These are phyloP conservation scores for Fusarium austroafricanum DNA, from an alignment of 2,329 filamentous ascomycete genomes.

Conservation along the genomic window DNA sequence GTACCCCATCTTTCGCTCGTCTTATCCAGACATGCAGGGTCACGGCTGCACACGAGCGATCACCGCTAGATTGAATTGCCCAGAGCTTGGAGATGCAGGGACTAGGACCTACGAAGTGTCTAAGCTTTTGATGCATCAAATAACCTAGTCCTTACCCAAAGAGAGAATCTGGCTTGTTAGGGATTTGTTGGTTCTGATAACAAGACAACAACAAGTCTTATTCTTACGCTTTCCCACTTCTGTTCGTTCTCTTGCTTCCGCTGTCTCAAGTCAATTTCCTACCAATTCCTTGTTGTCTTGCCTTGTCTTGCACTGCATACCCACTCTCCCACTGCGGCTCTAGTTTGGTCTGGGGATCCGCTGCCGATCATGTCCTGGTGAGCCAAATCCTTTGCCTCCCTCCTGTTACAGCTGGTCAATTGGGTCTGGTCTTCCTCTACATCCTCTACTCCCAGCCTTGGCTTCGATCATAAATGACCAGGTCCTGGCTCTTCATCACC, in stretches of 20 bases:
- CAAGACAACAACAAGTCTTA: neutral
- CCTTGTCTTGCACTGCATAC: constrained; percentile 2
- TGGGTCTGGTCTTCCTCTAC: constrained; percentile 1
- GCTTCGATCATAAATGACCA: constrained; percentile 25
- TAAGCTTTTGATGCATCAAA: constrained; percentile 34
- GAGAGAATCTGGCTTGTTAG: constrained; percentile 10
- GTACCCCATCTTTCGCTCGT: constrained; percentile 8
- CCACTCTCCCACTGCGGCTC: constrained; percentile 29
- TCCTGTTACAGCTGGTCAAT: constrained; percentile 28
- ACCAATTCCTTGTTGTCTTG: constrained; percentile 14
- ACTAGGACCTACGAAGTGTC: constrained; percentile 28
- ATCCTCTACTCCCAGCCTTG: constrained; percentile 15
- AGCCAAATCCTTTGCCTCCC: constrained; percentile 38
- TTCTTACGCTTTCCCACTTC: neutral
- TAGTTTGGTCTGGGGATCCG: constrained; percentile 30
- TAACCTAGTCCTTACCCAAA: constrained; percentile 14
- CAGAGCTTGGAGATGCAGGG: constrained; percentile 35
- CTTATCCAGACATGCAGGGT: constrained; percentile 26
- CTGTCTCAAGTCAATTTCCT: constrained; percentile 17
- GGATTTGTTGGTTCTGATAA: neutral
- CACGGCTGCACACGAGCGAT: constrained; percentile 33
- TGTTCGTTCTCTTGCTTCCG: neutral
- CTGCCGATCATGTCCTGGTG: constrained; percentile 44
- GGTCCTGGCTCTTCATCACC: constrained; percentile 15
- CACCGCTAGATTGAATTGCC: constrained; percentile 38